Percentiles rank a stretch among this genome's conserved stretches.
phyloP scores from a whole-genome alignment of 495 filamentous ascomycete genomes.

The Patellaria atrata region DNA sequence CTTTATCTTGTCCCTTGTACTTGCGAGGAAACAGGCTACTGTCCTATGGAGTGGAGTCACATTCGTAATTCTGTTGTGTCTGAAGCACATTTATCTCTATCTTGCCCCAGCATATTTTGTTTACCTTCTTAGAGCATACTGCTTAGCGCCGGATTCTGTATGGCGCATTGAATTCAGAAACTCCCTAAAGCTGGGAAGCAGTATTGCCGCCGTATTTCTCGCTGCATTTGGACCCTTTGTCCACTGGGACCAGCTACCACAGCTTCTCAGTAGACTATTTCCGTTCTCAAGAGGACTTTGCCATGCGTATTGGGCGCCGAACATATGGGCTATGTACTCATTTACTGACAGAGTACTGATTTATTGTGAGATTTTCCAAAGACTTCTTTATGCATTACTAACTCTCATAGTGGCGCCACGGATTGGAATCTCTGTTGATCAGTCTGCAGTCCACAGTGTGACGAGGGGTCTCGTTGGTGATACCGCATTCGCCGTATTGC shows the following conservation, averaged over 20 bases:
- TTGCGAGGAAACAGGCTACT: conserved; percentile 63
- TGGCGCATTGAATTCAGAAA: conserved; percentile 60
- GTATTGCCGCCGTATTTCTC: conserved; percentile 58
- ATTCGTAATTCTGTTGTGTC: conserved; percentile 74
- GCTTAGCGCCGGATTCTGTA: conserved; percentile 62
- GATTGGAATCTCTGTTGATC: conserved; percentile 56
- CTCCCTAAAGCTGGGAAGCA: conserved; percentile 61
- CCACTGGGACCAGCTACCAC: conserved; percentile 72
- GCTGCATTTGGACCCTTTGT: conserved; percentile 85
- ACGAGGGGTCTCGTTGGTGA: conserved; percentile 92
- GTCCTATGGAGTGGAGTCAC: conserved; percentile 63
- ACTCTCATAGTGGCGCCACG: conserved; percentile 50
- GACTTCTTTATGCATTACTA: background rate
- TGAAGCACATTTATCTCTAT: conserved; percentile 98
- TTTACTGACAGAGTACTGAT: conserved; percentile 77
- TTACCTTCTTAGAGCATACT: conserved; percentile 74
- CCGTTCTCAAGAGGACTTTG: conserved; percentile 88
- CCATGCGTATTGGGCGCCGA: conserved; percentile 97
- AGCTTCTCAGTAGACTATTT: conserved; percentile 73
- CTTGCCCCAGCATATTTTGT: conserved; percentile 94
- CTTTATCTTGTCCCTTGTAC: conserved; percentile 67
- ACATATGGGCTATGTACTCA: conserved; percentile 94
- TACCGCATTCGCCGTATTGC: conserved; percentile 84
- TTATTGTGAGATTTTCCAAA: conserved; percentile 43
- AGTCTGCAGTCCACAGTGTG: conserved; percentile 66